Evolutionary conservation across 441 rosid species (phyloP).

Genomic region (Eugenia klotzschiana): DNA sequence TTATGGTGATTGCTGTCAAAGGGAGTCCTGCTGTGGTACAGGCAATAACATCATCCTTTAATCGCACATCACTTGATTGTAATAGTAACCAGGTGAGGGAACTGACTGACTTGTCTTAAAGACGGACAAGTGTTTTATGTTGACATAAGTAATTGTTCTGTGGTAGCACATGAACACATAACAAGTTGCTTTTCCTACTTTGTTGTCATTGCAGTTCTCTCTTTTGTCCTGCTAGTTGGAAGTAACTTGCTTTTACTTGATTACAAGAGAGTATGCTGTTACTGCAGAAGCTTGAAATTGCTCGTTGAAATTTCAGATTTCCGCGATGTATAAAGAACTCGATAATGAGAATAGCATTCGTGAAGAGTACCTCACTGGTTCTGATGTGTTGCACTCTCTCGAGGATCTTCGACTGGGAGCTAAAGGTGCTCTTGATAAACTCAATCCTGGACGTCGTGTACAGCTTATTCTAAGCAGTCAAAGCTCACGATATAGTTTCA

Average conservation of each 20-base stretch:
- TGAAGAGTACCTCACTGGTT: slow-evolving; percentile 41
- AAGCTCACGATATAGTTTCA: slow-evolving; percentile 44
- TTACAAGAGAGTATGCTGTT: background rate
- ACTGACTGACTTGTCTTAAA: background rate
- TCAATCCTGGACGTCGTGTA: slow-evolving; percentile 46
- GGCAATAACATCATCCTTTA: slow-evolving; percentile 28
- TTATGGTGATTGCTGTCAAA: slow-evolving; percentile 67
- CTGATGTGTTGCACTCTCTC: slow-evolving; percentile 52
- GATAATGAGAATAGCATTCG: slow-evolving; percentile 63
- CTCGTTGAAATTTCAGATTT: slow-evolving; percentile 30
- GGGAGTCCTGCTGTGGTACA: slow-evolving; percentile 28
- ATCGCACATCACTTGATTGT: slow-evolving; percentile 24
- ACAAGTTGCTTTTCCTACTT: background rate
- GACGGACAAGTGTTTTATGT: background rate
- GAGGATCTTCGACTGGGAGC: slow-evolving; percentile 67
- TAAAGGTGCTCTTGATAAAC: slow-evolving; percentile 42
- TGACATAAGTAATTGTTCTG: background rate
- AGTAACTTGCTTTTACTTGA: background rate
- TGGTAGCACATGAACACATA: background rate
- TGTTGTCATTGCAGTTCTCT: background rate
- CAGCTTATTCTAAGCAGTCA: slow-evolving; percentile 45
- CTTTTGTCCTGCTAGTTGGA: background rate
- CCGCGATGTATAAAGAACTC: slow-evolving; percentile 61
- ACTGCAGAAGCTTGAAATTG: background rate
- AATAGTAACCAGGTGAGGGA: slow-evolving; percentile 44